Conservation (phyloP, 176 grass and related monocot species). For the Leersia perrieri region DNA sequence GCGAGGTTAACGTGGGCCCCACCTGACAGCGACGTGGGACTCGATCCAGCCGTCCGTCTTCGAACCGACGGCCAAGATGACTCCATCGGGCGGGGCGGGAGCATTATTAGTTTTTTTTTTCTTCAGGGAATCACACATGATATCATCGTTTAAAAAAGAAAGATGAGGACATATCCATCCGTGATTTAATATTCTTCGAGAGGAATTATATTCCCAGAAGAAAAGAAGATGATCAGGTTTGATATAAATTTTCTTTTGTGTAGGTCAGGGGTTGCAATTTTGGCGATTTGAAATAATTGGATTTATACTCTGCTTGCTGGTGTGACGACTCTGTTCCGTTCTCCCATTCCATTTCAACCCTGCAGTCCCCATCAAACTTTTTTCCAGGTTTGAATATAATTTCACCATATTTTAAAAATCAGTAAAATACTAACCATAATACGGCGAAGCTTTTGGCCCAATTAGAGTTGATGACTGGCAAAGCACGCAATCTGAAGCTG, state of each 20-base stretch:
- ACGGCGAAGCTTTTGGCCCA: neutral
- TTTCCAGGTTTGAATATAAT: neutral
- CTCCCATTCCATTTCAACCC: neutral
- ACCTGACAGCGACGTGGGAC: neutral
- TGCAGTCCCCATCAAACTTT: neutral
- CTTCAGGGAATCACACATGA: neutral
- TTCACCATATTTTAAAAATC: neutral
- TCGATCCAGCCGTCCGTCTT: neutral
- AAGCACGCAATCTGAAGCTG: neutral
- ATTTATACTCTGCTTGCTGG: neutral
- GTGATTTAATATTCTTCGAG: neutral
- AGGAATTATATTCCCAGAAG: neutral
- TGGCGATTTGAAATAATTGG: neutral
- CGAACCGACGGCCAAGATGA: neutral
- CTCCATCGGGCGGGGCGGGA: neutral
- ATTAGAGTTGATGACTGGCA: neutral
- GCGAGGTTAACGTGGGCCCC: slow-evolving; percentile 6
- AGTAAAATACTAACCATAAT: neutral
- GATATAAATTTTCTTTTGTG: neutral
- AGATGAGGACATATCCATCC: neutral
- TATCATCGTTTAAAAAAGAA: neutral
- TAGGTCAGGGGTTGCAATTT: neutral
- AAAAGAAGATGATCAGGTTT: neutral
- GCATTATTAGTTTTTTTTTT: neutral
- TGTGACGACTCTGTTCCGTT: neutral